Evolutionary conservation across 805 yeast genomes (phyloP).

Genomic region (Lachancea kluyveri): DNA sequence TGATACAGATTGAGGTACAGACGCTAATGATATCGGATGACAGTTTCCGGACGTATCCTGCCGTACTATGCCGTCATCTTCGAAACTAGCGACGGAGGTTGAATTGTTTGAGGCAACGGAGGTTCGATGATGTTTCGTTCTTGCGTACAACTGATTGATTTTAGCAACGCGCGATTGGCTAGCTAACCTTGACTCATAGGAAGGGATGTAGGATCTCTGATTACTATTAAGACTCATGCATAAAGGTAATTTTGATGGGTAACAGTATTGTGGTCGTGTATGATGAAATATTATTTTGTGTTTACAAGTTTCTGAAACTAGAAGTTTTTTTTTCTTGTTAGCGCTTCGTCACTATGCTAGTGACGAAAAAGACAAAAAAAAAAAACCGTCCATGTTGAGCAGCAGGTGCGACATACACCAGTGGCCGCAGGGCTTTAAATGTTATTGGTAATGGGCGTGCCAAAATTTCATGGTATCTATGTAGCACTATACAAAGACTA

Average conservation of each 20-base stretch:
- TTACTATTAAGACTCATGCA: slow-evolving; percentile 11
- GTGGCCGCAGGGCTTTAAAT: too few species aligned
- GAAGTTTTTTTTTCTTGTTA: neutral
- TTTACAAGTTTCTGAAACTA: too few species aligned
- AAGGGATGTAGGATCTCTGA: slow-evolving; percentile 11
- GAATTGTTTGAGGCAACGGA: slow-evolving; percentile 20
- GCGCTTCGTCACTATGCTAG: too few species aligned
- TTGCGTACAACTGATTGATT: slow-evolving; percentile 21
- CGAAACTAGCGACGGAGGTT: slow-evolving; percentile 4
- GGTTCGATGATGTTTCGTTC: slow-evolving; percentile 13
- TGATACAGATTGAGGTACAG: slow-evolving; percentile 1
- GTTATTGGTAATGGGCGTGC: too few species aligned
- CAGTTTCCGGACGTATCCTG: slow-evolving; percentile 3
- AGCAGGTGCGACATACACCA: too few species aligned
- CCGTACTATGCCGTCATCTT: too few species aligned
- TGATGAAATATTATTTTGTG: neutral
- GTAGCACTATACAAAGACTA: too few species aligned
- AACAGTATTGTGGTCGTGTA: neutral
- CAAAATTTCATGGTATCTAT: too few species aligned
- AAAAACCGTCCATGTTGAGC: too few species aligned
- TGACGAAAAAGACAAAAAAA: too few species aligned
- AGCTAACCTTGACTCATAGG: slow-evolving; percentile 13
- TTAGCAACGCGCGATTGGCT: slow-evolving; percentile 21
- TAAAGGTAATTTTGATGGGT: slow-evolving; percentile 1
- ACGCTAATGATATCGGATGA: slow-evolving; percentile 2